Evolutionary conservation across 805 yeast genomes (phyloP), one percentile per base, ranked within the genome.

Genomic region (Saccharomycopsis olivae): DNA sequence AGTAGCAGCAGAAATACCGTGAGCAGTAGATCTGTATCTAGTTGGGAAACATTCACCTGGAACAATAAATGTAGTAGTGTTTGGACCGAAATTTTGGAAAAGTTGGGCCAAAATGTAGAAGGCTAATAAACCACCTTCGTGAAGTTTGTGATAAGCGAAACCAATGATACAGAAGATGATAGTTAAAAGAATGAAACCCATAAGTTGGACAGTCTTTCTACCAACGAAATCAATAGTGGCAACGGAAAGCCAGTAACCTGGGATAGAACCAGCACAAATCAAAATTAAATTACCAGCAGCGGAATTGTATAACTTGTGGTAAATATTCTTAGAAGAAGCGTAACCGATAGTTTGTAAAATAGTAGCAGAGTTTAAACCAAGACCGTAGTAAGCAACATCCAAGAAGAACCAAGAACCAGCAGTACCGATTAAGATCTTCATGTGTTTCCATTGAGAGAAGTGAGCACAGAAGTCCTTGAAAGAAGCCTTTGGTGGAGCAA

Each of bases 11-110:
- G 94, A 85, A 48, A 86, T 71, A 71, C 96, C 96, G 55, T 86
- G 96, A 36, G 95, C 95, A 51, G 94, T 77, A 18, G 95, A 85
- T 78, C 95, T 81, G 66, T 85, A 86, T 71, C 95, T 78, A 42
- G 96, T 86, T 60, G 95, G 96, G 80, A 68, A 87, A 58, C 75
- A 66, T 68, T 86, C 96, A 64, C 94, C 95, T 36, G 95, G 95
- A 57, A 83, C 71, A 54, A 86, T 75, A 59, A 86, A 86, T 40
- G 95, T 86, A 36, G 95, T 87, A 47, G 87, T 76, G 69, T 86
- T 86, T 59, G 96, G 95, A 58, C 95, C 95, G 54, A 84, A 86
- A 62, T 86, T 86, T 62, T 78, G 77, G 78, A 86, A 86, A 60
- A 86, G 82, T 66, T 86, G 95, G 46, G 79, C 74, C 45, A 86